phyloP scores from a whole-genome alignment of 2,329 filamentous ascomycete genomes.

The Curvularia hawaiiensis region DNA sequence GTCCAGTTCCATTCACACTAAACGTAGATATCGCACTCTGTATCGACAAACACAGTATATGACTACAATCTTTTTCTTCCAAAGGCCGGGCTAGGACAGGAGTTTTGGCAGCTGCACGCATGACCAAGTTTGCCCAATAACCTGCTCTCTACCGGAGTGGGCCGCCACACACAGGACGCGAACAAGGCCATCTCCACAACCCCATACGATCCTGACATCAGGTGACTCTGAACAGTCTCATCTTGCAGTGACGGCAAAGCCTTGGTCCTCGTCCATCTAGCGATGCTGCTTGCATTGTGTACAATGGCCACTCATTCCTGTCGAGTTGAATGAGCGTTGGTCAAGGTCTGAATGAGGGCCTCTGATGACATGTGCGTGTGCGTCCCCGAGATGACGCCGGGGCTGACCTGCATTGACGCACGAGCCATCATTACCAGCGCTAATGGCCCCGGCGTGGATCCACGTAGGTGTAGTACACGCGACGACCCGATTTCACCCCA shows the following conservation, averaged over 20 bases:
- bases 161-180: slow-evolving; percentile 1
- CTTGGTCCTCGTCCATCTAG: neutral
- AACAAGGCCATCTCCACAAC: neutral
- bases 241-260: neutral
- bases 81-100: neutral
- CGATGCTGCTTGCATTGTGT: neutral
- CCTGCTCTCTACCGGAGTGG: neutral
- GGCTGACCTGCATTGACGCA: slow-evolving; percentile 21
- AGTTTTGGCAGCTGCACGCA: slow-evolving; percentile 1
- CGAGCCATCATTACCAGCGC: slow-evolving; percentile 15
- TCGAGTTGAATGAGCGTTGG: slow-evolving; percentile 5
- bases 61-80: neutral
- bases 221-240: neutral
- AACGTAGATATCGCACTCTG: slow-evolving; percentile 1
- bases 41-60: neutral
- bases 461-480: slow-evolving; percentile 3
- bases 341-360: slow-evolving; percentile 7
- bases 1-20: slow-evolving; percentile 4
- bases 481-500: slow-evolving; percentile 10
- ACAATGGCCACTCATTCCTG: neutral
- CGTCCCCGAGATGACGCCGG: slow-evolving; percentile 12
- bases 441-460: slow-evolving; percentile 16
- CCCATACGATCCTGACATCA: neutral
- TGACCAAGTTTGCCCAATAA: slow-evolving; percentile 3
- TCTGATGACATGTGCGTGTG: slow-evolving; percentile 16